These are phyloP conservation scores for Fusarium anthophilum DNA, from an alignment of 2,329 filamentous ascomycete genomes.

Conservation along the genomic window DNA sequence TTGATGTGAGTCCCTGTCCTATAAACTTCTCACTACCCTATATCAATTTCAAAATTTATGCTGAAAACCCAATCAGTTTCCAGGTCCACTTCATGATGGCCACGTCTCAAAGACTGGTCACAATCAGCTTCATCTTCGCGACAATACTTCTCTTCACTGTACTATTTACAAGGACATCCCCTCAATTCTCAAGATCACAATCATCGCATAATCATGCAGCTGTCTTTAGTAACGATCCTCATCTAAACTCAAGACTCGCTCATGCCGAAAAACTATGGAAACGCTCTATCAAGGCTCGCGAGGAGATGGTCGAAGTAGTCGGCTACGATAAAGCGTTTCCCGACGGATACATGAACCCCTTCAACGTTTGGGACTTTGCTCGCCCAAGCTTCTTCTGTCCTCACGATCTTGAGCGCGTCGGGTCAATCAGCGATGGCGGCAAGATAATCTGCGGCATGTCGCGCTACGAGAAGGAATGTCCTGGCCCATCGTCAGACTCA, in stretches of 20 bases:
- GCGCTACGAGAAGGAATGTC: not conserved
- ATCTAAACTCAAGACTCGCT: not conserved
- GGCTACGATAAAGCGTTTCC: not conserved
- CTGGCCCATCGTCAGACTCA: not conserved
- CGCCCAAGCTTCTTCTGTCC: not conserved
- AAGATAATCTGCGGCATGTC: not conserved
- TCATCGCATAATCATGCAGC: fast-evolving
- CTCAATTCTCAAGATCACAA: not conserved
- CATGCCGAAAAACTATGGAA: not conserved
- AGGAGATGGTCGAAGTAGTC: not conserved
- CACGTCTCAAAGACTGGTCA: not conserved
- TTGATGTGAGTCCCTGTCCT: not conserved
- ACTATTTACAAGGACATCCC: not conserved
- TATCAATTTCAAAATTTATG: not conserved
- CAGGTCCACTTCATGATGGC: not conserved
- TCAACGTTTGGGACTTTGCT: conserved; percentile 1
- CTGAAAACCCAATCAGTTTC: not conserved
- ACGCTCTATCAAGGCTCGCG: not conserved
- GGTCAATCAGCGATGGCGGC: not conserved
- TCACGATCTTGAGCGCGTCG: not conserved
- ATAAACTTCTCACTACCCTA: not conserved
- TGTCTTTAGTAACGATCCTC: not conserved
- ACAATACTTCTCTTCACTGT: not conserved
- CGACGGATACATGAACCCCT: not conserved
- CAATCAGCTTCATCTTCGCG: not conserved